Base-by-base conservation (phyloP, 306 rosid genomes). In the Casuarina cunninghamiana region DNA sequence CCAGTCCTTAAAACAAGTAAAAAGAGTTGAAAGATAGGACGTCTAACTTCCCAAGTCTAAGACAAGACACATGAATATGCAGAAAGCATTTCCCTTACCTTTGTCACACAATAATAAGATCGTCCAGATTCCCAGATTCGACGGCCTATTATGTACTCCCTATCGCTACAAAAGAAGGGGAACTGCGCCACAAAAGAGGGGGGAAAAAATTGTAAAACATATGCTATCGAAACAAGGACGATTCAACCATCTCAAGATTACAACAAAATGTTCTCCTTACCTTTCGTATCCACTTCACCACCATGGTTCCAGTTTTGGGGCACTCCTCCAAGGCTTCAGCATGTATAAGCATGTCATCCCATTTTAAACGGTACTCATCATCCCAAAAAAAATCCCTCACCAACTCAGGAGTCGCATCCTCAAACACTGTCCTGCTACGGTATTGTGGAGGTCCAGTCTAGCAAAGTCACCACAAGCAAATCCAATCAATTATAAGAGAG, bases 341-440 rank as follows among this genome's bases (percentile, higher is more conserved):
- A 58, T 61, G 74, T 45, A 86, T 5, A 73, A 88, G 92, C 92
- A 88, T 88, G 68, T 86, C 90, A 72, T 88, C 92, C 92, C 92
- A 88, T 80, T 82, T 82, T 12, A 42, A 54, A 32, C 90, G 80
- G 53, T 84, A 86, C 39, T 84, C 88, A 75, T 88, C 92, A 78
- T 88, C 92, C 92, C 92, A 88, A 73, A 88, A 88, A 81, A 88
- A 84, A 72, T 86, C 92, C 77, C 90, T 84, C 80, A 88, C 81
- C 62, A 80, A 37, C 80, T 88, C 87, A 10, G 90, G 88, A 10
- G 85, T 69, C n/a, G 90, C 87, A 75, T 88, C 90, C 77, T 88
- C 90, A 62, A 74, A 88, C 37, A 88, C 67, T 1, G 88, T 88
- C 55, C 92, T 78, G 43, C 88, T 86, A 2, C 90, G 79, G 51